Conservation (phyloP, 768 basidiomycete genomes). For the Fibroporia radiculosa region DNA sequence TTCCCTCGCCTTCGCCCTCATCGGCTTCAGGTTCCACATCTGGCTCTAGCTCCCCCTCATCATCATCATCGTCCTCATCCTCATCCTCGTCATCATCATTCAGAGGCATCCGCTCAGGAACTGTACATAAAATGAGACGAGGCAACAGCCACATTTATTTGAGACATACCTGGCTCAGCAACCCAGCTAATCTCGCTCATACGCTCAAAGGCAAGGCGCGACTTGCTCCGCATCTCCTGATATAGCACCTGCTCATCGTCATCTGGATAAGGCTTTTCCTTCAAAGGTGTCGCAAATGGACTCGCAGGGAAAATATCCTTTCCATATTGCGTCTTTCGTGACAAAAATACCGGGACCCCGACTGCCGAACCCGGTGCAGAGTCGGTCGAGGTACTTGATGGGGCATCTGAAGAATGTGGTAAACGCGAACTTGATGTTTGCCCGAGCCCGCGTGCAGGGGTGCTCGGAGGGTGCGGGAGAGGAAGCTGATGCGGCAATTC, state of each 20-base stretch:
- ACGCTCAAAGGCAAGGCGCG: slow-evolving; percentile 15
- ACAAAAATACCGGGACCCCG: slow-evolving; percentile 43
- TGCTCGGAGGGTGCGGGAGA: slow-evolving; percentile 31
- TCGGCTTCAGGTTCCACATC: slow-evolving; percentile 28
- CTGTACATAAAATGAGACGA: slow-evolving; percentile 23
- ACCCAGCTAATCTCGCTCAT: slow-evolving; percentile 68
- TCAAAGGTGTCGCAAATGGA: slow-evolving; percentile 65
- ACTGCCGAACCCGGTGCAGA: slow-evolving; percentile 32
- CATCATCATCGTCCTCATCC: slow-evolving; percentile 34
- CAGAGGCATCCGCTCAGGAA: slow-evolving; percentile 59
- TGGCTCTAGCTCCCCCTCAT: slow-evolving; percentile 28
- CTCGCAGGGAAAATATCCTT: slow-evolving; percentile 59
- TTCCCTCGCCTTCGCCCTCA: slow-evolving; percentile 6
- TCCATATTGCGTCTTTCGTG: slow-evolving; percentile 41
- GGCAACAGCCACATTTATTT: background rate
- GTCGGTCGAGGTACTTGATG: slow-evolving; percentile 39
- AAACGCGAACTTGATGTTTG: slow-evolving; percentile 26
- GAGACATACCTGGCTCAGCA: slow-evolving; percentile 55
- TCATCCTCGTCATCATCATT: slow-evolving; percentile 48
- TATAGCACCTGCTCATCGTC: slow-evolving; percentile 58
- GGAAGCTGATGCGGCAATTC: slow-evolving; percentile 28
- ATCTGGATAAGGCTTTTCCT: slow-evolving; percentile 53
- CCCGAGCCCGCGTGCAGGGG: slow-evolving; percentile 33
- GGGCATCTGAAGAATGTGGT: slow-evolving; percentile 46
- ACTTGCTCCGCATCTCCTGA: slow-evolving; percentile 18